Evolutionary conservation across 148 eudicot species (phyloP), one percentile per base, ranked within the genome.

Genomic region (Rhododendron kiyosumense): DNA sequence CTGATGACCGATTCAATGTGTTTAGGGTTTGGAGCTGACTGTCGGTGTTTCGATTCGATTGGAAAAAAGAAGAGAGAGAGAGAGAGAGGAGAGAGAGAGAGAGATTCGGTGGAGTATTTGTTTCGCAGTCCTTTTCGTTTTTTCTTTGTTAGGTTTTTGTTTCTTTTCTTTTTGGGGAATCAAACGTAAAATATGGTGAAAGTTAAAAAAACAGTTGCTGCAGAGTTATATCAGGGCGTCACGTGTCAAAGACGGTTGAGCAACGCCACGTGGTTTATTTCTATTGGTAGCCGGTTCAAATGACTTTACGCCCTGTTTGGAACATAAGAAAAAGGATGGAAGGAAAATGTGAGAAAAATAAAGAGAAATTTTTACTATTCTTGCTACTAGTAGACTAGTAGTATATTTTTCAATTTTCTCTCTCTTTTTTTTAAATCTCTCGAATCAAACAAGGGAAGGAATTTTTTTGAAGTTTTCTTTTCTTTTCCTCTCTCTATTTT

Each of bases 1-100:
- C 22, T 20, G 84, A 67, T 5, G 38, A 77, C 17, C 52, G 81
- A 83, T 76, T 26, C 36, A 18, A 46, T 67, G 67, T 77, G 78
- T 7, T 67, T 86, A 83, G 85, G 88, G 76, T 63, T 86, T 59
- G 74, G 74, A 83, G 82, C 78, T 13, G 65, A 32, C 54, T 67
- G 85, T 82, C 85, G 82, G 78, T 63, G 82, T 61, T 81, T 78
- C 74, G 51, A 77, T 32, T 49, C 74, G 51, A 77, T 32, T 49
- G 71, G 43, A 36, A 24, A 38, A 38, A 57, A 26, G 1, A 32
- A 20, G 26, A 18, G 61, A 57, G 24, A 54, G 61, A 52, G 43
- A 26, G 46, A 48, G 52, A 20, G 43, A 17, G 71, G 73, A 18
- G 49, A 59, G 38, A n/a, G 38, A n/a, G 86, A 30, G 14, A 51